These are phyloP conservation scores for Emergomyces pasteurianus DNA, from an alignment of 2,329 filamentous ascomycete genomes.

Conservation along the genomic window DNA sequence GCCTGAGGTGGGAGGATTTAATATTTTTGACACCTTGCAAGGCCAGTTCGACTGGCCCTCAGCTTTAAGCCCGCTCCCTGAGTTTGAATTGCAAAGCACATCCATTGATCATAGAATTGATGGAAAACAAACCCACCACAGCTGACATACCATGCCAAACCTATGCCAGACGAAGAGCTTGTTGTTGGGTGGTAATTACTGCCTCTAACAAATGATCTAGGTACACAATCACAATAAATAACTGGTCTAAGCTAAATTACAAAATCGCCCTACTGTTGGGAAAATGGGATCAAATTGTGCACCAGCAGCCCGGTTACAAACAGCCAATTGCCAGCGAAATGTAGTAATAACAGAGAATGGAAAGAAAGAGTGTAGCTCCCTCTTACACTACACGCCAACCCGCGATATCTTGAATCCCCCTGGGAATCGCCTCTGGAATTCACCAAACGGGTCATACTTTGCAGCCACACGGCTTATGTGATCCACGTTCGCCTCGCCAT, in stretches of 20 bases:
- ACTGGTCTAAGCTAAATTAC: neutral
- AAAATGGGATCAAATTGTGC: neutral
- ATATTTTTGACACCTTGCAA: neutral
- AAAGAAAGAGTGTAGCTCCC: neutral
- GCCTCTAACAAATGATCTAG: neutral
- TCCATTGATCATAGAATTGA: neutral
- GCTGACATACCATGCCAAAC: neutral
- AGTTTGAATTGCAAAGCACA: neutral
- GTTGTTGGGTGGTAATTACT: neutral
- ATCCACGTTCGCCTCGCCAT: slow-evolving; percentile 8
- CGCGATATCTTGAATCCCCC: slow-evolving; percentile 7
- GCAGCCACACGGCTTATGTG: slow-evolving; percentile 6
- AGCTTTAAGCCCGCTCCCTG: neutral
- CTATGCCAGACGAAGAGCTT: neutral
- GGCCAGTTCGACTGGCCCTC: neutral
- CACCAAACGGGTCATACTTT: slow-evolving; percentile 6
- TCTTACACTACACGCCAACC: neutral
- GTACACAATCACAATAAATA: neutral
- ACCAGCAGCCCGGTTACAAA: neutral
- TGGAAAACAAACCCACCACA: neutral
- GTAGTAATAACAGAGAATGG: neutral
- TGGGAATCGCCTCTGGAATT: slow-evolving; percentile 9
- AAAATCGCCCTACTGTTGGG: neutral
- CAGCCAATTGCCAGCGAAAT: neutral
- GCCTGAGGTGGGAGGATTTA: neutral